Percentiles rank a stretch among this genome's conserved stretches.
phyloP scores from a whole-genome alignment of 1,284 basidiomycete species.

The Uromyces viciae-fabae region DNA sequence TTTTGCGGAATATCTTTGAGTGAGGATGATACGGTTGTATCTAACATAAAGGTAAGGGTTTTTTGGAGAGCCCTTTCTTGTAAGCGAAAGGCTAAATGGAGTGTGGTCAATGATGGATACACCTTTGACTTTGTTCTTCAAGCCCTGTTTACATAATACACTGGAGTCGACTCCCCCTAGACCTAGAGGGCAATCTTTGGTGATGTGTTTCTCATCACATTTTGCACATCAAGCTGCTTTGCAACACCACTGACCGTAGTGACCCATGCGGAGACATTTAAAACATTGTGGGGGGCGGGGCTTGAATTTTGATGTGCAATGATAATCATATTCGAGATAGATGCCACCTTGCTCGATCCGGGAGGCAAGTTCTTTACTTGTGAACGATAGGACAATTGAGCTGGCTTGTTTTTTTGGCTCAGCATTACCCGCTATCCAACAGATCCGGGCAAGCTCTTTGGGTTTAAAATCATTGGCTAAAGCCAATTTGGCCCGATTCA shows the following conservation, averaged over 20 bases:
- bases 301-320: background rate
- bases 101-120: background rate
- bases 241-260: background rate
- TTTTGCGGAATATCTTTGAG: background rate
- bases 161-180: background rate
- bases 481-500: background rate
- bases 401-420: background rate
- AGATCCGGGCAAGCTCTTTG: background rate
- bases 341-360: background rate
- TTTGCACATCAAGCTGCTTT: background rate
- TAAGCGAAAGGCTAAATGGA: background rate
- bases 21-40: background rate
- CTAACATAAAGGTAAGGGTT: background rate
- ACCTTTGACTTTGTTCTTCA: background rate
- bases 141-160: background rate
- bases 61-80: background rate
- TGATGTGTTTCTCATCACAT: background rate
- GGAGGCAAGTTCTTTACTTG: background rate
- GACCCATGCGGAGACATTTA: constrained; percentile 10
- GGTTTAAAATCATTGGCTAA: background rate
- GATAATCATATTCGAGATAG: background rate
- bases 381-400: background rate
- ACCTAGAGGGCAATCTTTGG: constrained; percentile 9
- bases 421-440: background rate
- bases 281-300: background rate